Conservation (phyloP, 805 yeast species). For the Yamadazyma akitaensis region DNA sequence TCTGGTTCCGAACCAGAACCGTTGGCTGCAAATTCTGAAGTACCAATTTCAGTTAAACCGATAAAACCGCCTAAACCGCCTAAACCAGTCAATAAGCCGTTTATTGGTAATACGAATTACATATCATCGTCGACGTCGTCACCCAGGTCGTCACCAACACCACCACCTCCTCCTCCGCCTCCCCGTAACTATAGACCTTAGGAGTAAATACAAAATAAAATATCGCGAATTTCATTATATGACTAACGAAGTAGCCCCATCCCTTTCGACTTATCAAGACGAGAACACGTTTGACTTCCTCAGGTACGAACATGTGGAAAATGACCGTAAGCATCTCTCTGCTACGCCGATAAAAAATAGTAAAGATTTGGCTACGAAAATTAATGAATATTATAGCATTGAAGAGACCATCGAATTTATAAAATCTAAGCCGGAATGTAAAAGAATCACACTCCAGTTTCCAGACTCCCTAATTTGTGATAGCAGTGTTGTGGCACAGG, state of each 20-base stretch:
- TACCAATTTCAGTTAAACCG: conserved; percentile 6
- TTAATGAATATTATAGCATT: conserved; percentile 55
- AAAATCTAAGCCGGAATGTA: conserved; percentile 27
- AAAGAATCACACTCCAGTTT: conserved; percentile 76
- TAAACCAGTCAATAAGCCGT: conserved; percentile 11
- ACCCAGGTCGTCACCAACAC: conserved; percentile 13
- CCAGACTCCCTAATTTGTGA: conserved; percentile 81
- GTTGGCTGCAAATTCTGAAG: conserved; percentile 6
- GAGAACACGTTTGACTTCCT: conserved; percentile 44
- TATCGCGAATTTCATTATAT: conserved; percentile 10
- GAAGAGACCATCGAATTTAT: conserved; percentile 45
- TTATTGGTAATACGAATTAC: neutral
- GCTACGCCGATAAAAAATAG: conserved; percentile 17
- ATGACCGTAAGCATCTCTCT: conserved; percentile 24
- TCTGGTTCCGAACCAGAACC: neutral
- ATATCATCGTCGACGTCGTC: neutral
- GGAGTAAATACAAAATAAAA: neutral
- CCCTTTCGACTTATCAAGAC: conserved; percentile 70
- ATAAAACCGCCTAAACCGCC: conserved; percentile 5
- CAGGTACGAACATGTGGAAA: conserved; percentile 17
- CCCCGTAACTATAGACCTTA: conserved; percentile 5
- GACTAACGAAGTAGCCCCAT: conserved; percentile 50
- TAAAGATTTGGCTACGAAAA: conserved; percentile 24
- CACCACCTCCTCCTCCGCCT: conserved; percentile 31
- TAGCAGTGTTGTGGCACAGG: conserved; percentile 32